phyloP scores from a whole-genome alignment of 768 basidiomycete species.

The Kwoniella europaea region DNA sequence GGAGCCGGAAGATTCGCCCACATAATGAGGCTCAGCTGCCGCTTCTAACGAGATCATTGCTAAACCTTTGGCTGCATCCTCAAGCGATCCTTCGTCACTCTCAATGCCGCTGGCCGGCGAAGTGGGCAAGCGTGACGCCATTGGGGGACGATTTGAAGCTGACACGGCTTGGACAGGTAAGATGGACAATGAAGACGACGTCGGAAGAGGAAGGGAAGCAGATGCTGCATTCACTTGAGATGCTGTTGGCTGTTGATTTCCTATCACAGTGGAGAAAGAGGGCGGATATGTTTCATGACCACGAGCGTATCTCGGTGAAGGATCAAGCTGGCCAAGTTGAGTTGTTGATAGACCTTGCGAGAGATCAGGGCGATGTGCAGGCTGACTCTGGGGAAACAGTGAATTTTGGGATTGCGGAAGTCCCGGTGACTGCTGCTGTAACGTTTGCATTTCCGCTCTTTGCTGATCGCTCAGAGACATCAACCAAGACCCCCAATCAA shows the following conservation, averaged over 20 bases:
- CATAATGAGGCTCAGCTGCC: slow-evolving; percentile 38
- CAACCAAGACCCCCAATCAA: slow-evolving; percentile 26
- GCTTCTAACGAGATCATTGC: slow-evolving; percentile 39
- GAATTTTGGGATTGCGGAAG: slow-evolving; percentile 69
- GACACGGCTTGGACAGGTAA: not conserved
- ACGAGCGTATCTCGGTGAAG: no score
- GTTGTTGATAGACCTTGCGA: no score
- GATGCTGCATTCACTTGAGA: no score
- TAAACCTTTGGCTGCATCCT: slow-evolving; percentile 32
- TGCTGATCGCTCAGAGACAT: slow-evolving; percentile 6
- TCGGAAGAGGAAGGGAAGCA: not conserved
- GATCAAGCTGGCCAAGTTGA: no score
- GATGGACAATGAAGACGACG: not conserved
- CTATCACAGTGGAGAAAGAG: no score
- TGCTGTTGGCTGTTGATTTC: no score
- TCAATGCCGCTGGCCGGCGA: not conserved
- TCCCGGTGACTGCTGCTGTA: slow-evolving; percentile 43
- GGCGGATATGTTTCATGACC: no score
- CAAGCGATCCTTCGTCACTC: slow-evolving; percentile 20
- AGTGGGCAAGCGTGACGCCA: not conserved
- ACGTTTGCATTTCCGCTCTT: not conserved
- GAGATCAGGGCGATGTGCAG: no score
- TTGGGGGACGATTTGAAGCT: not conserved
- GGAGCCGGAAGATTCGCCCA: slow-evolving; percentile 32
- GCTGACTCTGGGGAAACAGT: slow-evolving; percentile 70